These are phyloP conservation scores for Colletotrichum eremochloae DNA, from an alignment of 2,329 filamentous ascomycete genomes.

Conservation along the genomic window DNA sequence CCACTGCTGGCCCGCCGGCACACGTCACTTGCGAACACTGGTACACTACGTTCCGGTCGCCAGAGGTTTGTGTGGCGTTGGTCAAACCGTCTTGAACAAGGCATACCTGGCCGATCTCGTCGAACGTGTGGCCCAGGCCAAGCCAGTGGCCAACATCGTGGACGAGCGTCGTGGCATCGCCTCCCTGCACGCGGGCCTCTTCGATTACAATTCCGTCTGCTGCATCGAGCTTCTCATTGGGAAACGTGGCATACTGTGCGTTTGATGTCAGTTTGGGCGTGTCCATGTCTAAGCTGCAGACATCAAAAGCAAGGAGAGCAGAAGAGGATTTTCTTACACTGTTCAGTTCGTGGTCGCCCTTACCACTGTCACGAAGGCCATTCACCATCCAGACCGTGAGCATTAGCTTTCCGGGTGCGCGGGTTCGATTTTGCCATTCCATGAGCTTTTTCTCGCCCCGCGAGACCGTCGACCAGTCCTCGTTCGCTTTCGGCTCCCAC, in stretches of 20 bases:
- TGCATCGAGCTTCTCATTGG: constrained; percentile 30
- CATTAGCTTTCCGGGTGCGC: constrained; percentile 19
- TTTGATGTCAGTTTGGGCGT: not conserved
- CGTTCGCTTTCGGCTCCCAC: constrained; percentile 35
- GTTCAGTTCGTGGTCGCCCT: constrained; percentile 21
- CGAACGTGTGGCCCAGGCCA: constrained; percentile 42
- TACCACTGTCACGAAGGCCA: not conserved
- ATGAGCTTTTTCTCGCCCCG: constrained; percentile 24
- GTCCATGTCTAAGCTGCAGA: not conserved
- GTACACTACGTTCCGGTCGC: constrained; percentile 35
- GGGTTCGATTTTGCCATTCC: constrained; percentile 30
- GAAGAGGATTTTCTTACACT: constrained; percentile 17
- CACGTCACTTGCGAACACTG: constrained; percentile 43
- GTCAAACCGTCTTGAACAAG: constrained; percentile 40
- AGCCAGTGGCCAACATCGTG: constrained; percentile 47
- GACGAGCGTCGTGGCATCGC: constrained; percentile 45
- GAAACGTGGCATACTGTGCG: constrained; percentile 35
- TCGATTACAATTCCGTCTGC: constrained; percentile 36
- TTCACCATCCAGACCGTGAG: constrained; percentile 37
- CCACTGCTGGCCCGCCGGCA: constrained; percentile 10
- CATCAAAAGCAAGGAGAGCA: not conserved
- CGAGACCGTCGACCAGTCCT: constrained; percentile 23
- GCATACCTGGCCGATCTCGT: constrained; percentile 37
- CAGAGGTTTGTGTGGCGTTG: constrained; percentile 44
- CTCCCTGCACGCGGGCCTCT: constrained; percentile 34